phyloP scores from a whole-genome alignment of 1,284 basidiomycete species.

The Takashimella tepidaria region DNA sequence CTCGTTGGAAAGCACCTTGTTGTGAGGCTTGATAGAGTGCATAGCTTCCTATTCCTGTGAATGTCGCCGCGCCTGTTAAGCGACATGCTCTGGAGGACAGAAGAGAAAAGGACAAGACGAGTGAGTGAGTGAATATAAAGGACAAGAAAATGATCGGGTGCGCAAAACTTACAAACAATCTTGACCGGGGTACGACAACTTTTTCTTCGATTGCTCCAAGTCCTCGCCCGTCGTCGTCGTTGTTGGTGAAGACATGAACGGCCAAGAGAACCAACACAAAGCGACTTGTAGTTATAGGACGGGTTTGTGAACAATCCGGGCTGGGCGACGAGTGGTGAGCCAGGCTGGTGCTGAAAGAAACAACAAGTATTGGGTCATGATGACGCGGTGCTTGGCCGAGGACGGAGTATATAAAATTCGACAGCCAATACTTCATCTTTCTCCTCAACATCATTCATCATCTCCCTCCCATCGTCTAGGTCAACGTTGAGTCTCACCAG shows the following conservation, averaged over 20 bases:
- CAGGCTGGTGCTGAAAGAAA: background rate
- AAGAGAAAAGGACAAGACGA: background rate
- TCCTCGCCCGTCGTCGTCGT: background rate
- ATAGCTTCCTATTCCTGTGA: slow-evolving; percentile 41
- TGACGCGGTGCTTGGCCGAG: background rate
- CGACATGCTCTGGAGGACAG: slow-evolving; percentile 36
- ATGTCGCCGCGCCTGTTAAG: slow-evolving; percentile 36
- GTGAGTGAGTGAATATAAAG: background rate
- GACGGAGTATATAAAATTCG: background rate
- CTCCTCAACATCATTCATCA: background rate
- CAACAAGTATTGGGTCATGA: background rate
- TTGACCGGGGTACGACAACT: background rate
- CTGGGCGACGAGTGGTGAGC: background rate
- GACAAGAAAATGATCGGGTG: background rate
- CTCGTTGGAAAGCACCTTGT: slow-evolving; percentile 36
- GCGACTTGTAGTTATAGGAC: too few species aligned
- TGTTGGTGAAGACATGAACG: too few species aligned
- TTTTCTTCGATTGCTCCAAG: background rate
- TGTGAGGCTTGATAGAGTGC: slow-evolving; percentile 33
- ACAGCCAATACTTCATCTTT: background rate
- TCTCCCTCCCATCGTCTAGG: background rate
- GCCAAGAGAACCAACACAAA: too few species aligned
- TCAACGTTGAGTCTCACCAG: background rate
- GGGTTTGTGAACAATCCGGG: background rate
- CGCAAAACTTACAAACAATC: background rate